These are phyloP conservation scores for Monilinia laxa DNA, from an alignment of 2,329 filamentous ascomycete species.

Conservation along the genomic window DNA sequence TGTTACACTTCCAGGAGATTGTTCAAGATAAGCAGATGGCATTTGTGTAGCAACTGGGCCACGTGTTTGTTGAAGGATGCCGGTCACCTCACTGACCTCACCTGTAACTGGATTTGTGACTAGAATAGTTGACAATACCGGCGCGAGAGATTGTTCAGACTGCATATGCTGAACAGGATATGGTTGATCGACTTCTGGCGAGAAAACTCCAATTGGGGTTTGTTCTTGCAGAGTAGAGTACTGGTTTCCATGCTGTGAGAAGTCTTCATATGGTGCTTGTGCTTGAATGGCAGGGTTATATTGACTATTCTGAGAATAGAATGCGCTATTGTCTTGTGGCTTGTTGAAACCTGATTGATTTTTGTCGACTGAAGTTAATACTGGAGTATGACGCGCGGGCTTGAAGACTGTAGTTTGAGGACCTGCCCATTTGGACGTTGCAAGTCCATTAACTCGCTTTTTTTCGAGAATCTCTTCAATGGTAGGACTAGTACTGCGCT, in stretches of 20 bases:
- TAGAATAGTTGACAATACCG: slow-evolving; percentile 22
- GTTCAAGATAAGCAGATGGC: slow-evolving; percentile 7
- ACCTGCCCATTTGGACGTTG: slow-evolving; percentile 21
- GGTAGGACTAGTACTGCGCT: slow-evolving; percentile 10
- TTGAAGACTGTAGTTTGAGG: background rate
- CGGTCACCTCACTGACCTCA: slow-evolving; percentile 22
- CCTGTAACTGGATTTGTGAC: slow-evolving; percentile 23
- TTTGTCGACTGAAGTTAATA: background rate
- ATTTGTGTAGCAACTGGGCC: slow-evolving; percentile 24
- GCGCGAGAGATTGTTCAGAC: background rate
- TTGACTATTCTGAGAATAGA: background rate
- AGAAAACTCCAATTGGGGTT: background rate
- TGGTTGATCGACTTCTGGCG: background rate
- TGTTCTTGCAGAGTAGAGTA: background rate
- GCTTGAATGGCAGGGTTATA: background rate
- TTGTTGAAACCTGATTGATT: background rate
- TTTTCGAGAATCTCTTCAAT: slow-evolving; percentile 16
- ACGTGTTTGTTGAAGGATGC: slow-evolving; percentile 20
- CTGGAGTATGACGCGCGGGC: background rate
- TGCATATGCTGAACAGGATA: background rate
- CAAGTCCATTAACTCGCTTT: slow-evolving; percentile 5
- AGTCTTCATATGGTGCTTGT: background rate
- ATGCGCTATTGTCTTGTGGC: background rate
- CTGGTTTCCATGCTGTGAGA: background rate
- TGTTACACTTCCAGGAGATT: background rate